Base-by-base conservation (phyloP, 1,139 yeast genomes). In the Hyphopichia fennica region DNA sequence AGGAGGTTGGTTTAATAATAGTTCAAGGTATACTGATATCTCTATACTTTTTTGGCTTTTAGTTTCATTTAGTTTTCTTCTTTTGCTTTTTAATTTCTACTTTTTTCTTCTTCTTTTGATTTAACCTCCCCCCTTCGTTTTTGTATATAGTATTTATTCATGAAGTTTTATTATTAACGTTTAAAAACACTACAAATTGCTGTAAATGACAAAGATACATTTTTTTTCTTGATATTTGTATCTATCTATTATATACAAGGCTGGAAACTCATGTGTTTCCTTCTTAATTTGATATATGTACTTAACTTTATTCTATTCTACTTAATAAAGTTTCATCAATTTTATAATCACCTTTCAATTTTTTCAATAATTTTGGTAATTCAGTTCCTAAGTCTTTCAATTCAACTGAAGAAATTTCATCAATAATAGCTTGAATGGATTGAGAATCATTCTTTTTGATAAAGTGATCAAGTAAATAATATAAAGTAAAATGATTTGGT, bases 401-500 rank as follows among this genome's bases (percentile, higher is more conserved):
- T 25, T 58, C 50, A 25, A 54, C 53, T 5, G 50, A 52, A 2
- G 54, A 60, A 46, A 77, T 50, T 42, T 69, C 72, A 17, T 66
- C 58, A 20, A 80, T 52, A 19, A 77, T 54, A 41, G 54, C 52
- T 42, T 72, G 67, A 19, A 78, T 67, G 34, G 56, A 51, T 7
- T 60, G 65, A 29, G 44, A 43, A 44, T 75, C 65, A 31, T 60
- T 60, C 38, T 58, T 57, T 41, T 63, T 63, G 40, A 52, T 43
- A 38, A 76, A 81, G 47, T 74, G 75, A 37, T 62, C 63, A 41
- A 85, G 58, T 49, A 84, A 58, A 61, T 69, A 84, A 57, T 72
- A 81, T 58, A 67, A 83, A 10, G 87, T 79, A 65, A 53, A 84
- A 49, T 65, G 63, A 61, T 84, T 84, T 17, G 87, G 81, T 38